These are phyloP conservation scores for Ilex aquifolium DNA, from an alignment of 257 asterid species.

Conservation along the genomic window DNA sequence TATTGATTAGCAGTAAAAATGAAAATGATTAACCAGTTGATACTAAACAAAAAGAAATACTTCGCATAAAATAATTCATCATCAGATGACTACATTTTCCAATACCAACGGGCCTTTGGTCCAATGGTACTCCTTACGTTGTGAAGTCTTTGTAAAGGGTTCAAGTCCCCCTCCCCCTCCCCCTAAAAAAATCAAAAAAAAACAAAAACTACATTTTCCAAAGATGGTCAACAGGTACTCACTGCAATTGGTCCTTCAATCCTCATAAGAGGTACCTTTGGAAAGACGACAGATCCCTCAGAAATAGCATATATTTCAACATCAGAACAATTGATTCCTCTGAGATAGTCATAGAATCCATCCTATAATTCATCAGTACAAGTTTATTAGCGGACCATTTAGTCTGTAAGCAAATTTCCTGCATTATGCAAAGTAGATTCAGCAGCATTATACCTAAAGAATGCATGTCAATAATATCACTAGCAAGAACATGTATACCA, in stretches of 20 bases:
- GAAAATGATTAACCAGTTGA: too few species aligned
- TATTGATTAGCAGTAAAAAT: too few species aligned
- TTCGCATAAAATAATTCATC: too few species aligned
- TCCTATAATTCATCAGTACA: conserved; percentile 36
- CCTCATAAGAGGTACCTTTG: conserved; percentile 94
- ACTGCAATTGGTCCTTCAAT: conserved; percentile 96
- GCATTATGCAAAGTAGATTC: background rate
- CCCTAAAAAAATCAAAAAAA: too few species aligned
- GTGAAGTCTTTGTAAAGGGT: too few species aligned
- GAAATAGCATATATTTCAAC: conserved; percentile 88
- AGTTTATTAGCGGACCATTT: conserved; percentile 4
- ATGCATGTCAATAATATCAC: background rate
- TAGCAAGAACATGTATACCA: background rate
- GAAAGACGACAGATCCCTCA: conserved; percentile 94
- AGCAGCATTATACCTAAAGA: background rate
- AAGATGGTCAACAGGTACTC: conserved; percentile 28
- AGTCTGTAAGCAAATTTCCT: background rate
- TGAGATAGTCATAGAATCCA: conserved; percentile 82
- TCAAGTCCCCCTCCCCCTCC: too few species aligned
- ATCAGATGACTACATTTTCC: too few species aligned
- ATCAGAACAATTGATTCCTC: conserved; percentile 73
- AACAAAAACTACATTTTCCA: too few species aligned
- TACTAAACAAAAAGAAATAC: too few species aligned
- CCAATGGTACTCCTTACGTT: too few species aligned
- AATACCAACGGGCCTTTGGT: background rate